Percentiles rank a stretch among this genome's conserved stretches.
Conservation (phyloP, 2,329 filamentous ascomycete genomes). For the Colletotrichum acutatum region DNA sequence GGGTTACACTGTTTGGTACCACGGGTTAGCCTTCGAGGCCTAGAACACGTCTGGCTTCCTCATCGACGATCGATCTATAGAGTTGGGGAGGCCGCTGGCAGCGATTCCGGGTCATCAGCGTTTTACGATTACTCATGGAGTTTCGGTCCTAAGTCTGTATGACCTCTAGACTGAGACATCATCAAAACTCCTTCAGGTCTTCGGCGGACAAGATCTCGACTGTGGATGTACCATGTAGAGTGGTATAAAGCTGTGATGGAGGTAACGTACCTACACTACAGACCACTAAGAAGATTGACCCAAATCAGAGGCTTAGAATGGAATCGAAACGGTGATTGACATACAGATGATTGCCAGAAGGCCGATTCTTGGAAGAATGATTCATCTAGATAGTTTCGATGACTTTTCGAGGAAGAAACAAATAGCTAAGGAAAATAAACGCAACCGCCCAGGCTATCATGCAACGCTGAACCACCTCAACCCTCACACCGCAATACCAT, state of each 20-base stretch:
- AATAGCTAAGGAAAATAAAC: background rate
- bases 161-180: background rate
- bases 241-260: too few species aligned
- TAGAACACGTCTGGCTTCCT: background rate
- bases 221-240: too few species aligned
- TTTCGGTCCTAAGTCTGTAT: background rate
- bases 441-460: background rate
- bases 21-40: background rate
- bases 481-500: background rate
- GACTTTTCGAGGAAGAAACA: background rate
- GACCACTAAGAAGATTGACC: background rate
- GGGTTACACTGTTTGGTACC: background rate
- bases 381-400: background rate
- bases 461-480: background rate
- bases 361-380: background rate
- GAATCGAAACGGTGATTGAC: background rate
- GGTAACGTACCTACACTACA: too few species aligned
- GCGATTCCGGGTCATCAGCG: background rate
- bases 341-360: background rate
- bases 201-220: too few species aligned
- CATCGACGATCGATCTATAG: background rate
- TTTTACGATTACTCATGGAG: background rate
- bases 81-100: background rate
- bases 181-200: background rate
- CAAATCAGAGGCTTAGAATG: background rate